Conservation (phyloP, 2,329 filamentous ascomycete genomes). For the Penicillium olsonii region DNA sequence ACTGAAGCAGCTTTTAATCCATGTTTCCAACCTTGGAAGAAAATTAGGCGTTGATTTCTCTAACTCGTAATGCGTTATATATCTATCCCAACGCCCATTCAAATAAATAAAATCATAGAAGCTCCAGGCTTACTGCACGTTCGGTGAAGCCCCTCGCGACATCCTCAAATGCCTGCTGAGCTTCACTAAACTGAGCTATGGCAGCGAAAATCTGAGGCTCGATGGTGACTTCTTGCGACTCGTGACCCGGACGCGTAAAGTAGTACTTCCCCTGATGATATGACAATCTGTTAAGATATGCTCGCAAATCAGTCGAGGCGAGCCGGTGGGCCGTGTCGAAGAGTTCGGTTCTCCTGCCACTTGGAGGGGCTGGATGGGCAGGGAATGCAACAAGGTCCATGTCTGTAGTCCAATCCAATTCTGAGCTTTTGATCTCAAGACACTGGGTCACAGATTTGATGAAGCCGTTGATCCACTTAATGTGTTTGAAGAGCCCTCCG, state of each 20-base stretch:
- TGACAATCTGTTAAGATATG: constrained; percentile 52
- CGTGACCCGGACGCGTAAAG: constrained; percentile 46
- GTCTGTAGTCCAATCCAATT: not conserved
- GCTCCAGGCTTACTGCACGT: not conserved
- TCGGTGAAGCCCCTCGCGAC: constrained; percentile 7
- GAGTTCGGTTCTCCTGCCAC: constrained; percentile 22
- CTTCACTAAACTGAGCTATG: constrained; percentile 22
- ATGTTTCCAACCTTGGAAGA: too few relatives aligned
- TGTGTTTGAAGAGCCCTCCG: constrained; percentile 28
- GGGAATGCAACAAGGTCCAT: constrained; percentile 10
- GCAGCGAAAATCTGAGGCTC: constrained; percentile 28
- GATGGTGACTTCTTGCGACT: constrained; percentile 47
- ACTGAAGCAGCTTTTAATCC: not conserved
- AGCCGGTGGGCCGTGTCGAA: constrained; percentile 28
- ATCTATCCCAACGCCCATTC: not conserved
- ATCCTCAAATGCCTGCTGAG: constrained; percentile 21
- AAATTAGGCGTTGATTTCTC: not conserved
- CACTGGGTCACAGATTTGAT: constrained; percentile 17
- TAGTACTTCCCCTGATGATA: constrained; percentile 47
- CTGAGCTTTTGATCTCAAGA: not conserved
- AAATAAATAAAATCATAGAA: not conserved
- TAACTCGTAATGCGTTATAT: not conserved
- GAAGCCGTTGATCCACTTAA: constrained; percentile 45
- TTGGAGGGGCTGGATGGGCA: constrained; percentile 1
- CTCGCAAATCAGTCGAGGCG: constrained; percentile 45